phyloP scores from a whole-genome alignment of 306 rosid genomes.

The Abrus precatorius region DNA sequence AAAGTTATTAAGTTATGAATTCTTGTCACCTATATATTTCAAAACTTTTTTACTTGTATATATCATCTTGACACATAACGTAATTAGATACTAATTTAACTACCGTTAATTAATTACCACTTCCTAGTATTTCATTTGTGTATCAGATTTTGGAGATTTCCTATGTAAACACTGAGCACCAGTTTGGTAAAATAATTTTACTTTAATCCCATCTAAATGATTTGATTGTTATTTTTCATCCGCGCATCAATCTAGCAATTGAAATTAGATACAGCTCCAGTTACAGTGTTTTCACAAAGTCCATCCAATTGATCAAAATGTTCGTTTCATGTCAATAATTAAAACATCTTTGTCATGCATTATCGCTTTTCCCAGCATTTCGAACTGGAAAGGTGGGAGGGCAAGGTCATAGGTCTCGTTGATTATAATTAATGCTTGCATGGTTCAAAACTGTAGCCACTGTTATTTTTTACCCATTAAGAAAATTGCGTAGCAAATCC shows the following conservation, averaged over 20 bases:
- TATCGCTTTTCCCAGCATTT: neutral
- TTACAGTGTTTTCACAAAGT: neutral
- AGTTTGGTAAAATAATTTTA: too few species aligned
- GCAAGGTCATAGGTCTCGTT: neutral
- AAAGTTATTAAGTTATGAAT: too few species aligned
- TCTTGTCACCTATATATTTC: too few species aligned
- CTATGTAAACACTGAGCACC: too few species aligned
- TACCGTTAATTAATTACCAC: too few species aligned
- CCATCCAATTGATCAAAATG: conserved; percentile 2
- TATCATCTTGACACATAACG: too few species aligned
- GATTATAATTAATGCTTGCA: neutral
- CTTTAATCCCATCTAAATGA: too few species aligned
- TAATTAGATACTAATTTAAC: too few species aligned
- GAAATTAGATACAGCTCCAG: neutral
- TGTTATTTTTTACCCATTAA: neutral
- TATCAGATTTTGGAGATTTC: too few species aligned
- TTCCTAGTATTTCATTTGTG: too few species aligned
- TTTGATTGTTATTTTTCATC: neutral
- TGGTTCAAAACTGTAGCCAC: neutral
- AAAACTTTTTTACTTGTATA: too few species aligned
- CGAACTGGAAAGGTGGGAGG: neutral
- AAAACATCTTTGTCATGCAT: neutral
- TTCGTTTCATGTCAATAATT: neutral
- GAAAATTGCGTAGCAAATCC: neutral
- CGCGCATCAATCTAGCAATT: neutral